These are phyloP conservation scores for Calonectria montana DNA, from an alignment of 2,329 filamentous ascomycete species.

Conservation along the genomic window DNA sequence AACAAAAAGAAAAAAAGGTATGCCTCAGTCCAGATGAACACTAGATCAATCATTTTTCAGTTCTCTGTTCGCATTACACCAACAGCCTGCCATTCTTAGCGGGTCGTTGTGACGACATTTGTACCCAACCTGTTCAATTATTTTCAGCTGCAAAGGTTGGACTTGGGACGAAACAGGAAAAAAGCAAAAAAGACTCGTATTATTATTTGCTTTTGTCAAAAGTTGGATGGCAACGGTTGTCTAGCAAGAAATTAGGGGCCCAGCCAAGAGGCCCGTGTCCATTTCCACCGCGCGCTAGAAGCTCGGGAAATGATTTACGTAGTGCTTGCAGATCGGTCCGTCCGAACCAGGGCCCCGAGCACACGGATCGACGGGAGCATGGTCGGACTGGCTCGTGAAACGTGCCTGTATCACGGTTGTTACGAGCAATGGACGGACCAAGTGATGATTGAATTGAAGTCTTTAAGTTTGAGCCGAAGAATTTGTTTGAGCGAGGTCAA, in stretches of 20 bases:
- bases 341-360: background rate
- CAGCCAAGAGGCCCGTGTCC: background rate
- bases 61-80: background rate
- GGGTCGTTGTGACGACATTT: background rate
- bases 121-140: background rate
- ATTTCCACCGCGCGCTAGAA: background rate
- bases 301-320: conserved; percentile 5
- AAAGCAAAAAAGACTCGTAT: background rate
- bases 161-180: background rate
- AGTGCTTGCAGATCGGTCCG: conserved; percentile 1
- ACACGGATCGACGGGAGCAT: background rate
- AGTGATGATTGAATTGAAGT: background rate
- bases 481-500: no score
- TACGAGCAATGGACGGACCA: background rate
- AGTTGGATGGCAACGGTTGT: background rate
- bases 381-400: background rate
- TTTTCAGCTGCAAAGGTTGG: background rate
- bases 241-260: background rate
- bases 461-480: background rate
- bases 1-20: background rate
- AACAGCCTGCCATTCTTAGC: background rate
- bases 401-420: background rate
- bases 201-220: background rate
- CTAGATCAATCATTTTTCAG: background rate
- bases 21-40: background rate